A percentile compares a stretch with the other conserved stretches of the same genome.
Conservation (phyloP, 768 basidiomycete genomes). For the Paxillus rubicundulus region DNA sequence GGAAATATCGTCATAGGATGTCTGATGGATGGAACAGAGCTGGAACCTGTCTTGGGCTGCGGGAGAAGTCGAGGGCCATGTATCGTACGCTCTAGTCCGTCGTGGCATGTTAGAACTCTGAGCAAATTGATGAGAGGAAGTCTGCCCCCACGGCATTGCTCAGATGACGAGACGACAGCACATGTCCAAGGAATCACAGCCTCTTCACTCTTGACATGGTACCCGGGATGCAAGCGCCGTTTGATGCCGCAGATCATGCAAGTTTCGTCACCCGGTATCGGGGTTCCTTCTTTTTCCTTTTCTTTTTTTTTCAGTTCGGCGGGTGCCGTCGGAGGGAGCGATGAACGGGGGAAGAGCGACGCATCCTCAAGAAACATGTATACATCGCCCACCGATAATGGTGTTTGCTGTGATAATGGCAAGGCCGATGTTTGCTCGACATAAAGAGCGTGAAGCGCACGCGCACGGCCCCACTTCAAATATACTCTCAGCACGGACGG, state of each 20-base stretch:
- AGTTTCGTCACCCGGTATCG: conserved; percentile 18
- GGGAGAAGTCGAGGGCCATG: conserved; percentile 4
- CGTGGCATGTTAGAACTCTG: conserved; percentile 11
- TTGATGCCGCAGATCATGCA: conserved; percentile 31
- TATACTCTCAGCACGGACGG: not conserved
- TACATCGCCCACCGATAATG: conserved; percentile 41
- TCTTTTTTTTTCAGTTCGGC: conserved; percentile 24
- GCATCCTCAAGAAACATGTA: conserved; percentile 45
- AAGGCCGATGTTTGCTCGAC: conserved; percentile 22
- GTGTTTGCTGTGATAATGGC: conserved; percentile 17
- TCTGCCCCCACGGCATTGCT: conserved; percentile 17
- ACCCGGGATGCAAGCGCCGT: conserved; percentile 25
- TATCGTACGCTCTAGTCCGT: conserved; percentile 17
- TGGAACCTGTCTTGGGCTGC: conserved; percentile 5
- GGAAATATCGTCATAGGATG: conserved; percentile 2
- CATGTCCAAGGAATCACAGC: conserved; percentile 20
- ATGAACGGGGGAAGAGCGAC: conserved; percentile 36
- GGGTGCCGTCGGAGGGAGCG: conserved; percentile 8
- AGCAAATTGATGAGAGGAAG: conserved; percentile 20
- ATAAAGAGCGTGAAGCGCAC: conserved; percentile 40
- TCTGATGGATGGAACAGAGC: not conserved
- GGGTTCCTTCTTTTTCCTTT: conserved; percentile 23
- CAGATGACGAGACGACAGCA: conserved; percentile 18
- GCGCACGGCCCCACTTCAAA: conserved; percentile 45
- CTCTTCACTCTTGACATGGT: conserved; percentile 21